Evolutionary conservation across 495 filamentous ascomycete genomes (phyloP).

Genomic region (Amniculicola lignicola): DNA sequence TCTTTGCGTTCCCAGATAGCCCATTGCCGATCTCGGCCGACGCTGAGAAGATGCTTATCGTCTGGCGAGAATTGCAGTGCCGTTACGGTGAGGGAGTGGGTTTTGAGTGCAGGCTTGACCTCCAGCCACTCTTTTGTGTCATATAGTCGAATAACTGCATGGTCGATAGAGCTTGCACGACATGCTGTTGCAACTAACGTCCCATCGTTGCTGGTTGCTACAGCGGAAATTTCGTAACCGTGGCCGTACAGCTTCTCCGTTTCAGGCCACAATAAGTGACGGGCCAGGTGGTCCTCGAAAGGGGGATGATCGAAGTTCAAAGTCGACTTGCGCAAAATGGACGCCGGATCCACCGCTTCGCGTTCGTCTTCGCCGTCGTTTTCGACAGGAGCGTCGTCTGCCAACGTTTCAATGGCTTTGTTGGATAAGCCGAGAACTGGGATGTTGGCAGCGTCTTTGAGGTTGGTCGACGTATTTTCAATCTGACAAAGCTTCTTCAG

Average conservation of each 20-base stretch:
- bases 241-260: conserved; percentile 96
- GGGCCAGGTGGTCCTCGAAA: conserved; percentile 80
- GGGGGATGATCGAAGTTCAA: conserved; percentile 65
- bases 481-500: conserved; percentile 67
- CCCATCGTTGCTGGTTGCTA: conserved; percentile 74
- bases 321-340: conserved; percentile 43
- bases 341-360: conserved; percentile 33
- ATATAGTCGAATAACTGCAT: conserved; percentile 90
- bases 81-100: conserved; percentile 82
- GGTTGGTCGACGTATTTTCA: conserved; percentile 40
- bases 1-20: conserved; percentile 61
- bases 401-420: conserved; percentile 71
- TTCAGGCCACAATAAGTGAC: conserved; percentile 94
- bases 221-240: conserved; percentile 93
- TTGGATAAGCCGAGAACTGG: conserved; percentile 95
- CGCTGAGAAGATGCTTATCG: conserved; percentile 73
- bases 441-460: conserved; percentile 86
- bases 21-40: conserved; percentile 91
- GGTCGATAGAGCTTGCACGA: conserved; percentile 84
- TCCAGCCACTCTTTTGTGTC: conserved; percentile 84
- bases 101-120: conserved; percentile 72
- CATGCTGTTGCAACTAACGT: conserved; percentile 85
- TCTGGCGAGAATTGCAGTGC: conserved; percentile 72
- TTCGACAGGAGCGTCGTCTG: conserved; percentile 46
- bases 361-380: conserved; percentile 29